These are phyloP conservation scores for Xanthoparmelia taractica DNA, from an alignment of 495 filamentous ascomycete genomes.

Conservation along the genomic window DNA sequence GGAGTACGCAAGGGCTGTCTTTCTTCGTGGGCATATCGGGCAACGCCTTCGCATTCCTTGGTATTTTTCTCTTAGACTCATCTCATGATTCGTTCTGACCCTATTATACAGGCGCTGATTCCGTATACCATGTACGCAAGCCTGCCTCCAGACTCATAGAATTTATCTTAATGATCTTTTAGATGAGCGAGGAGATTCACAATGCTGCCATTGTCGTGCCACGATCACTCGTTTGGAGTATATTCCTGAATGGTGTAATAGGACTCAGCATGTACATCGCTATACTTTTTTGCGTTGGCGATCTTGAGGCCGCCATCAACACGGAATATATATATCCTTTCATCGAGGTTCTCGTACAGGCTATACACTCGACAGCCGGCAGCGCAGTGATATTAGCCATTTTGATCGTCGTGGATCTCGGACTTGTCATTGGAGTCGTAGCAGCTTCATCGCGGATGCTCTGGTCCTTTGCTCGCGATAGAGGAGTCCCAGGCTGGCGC, in stretches of 20 bases:
- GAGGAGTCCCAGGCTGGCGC: too few relatives aligned
- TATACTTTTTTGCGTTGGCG: constrained; percentile 36
- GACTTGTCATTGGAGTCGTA: too few relatives aligned
- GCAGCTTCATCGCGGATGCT: too few relatives aligned
- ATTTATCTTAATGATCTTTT: too few relatives aligned
- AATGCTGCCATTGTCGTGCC: constrained; percentile 34
- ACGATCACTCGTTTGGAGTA: constrained; percentile 30
- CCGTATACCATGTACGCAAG: too few relatives aligned
- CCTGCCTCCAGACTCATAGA: too few relatives aligned
- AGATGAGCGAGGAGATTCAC: constrained; percentile 33
- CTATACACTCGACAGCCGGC: constrained; percentile 22
- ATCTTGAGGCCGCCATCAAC: constrained; percentile 30
- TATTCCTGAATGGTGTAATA: constrained; percentile 36
- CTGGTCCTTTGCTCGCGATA: too few relatives aligned
- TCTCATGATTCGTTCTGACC: too few relatives aligned
- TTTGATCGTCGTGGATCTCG: background rate
- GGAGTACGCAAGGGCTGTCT: constrained; percentile 37
- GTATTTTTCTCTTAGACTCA: too few relatives aligned
- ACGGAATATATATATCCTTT: constrained; percentile 30
- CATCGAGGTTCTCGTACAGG: constrained; percentile 32
- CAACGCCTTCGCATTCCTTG: constrained; percentile 37
- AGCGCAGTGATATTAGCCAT: constrained; percentile 26
- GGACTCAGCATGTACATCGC: constrained; percentile 35
- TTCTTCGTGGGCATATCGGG: constrained; percentile 40
- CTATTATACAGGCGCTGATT: too few relatives aligned